These are phyloP conservation scores for Rickenella mellea DNA, from an alignment of 768 basidiomycete genomes.

Conservation along the genomic window DNA sequence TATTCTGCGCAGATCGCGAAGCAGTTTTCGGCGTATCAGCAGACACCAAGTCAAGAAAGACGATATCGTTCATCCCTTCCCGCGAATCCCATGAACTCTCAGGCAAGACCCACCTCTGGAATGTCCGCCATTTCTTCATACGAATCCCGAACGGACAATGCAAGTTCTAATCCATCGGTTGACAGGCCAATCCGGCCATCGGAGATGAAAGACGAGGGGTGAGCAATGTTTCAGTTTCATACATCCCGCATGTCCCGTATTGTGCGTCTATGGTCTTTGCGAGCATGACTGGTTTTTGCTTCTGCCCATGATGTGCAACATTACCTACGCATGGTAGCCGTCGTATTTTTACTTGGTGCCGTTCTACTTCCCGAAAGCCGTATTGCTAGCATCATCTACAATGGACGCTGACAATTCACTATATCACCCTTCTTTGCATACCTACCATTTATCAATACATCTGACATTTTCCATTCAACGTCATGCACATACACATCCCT, in stretches of 20 bases:
- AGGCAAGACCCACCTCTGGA: constrained; percentile 12
- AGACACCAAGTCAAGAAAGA: constrained; percentile 57
- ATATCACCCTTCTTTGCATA: constrained; percentile 22
- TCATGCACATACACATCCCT: constrained; percentile 15
- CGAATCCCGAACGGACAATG: constrained; percentile 20
- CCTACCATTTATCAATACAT: constrained; percentile 11
- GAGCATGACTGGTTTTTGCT: neutral
- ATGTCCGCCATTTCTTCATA: constrained; percentile 26
- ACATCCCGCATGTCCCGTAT: too few relatives aligned
- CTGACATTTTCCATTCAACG: constrained; percentile 13
- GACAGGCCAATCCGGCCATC: constrained; percentile 53
- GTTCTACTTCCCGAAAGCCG: too few relatives aligned
- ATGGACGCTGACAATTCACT: constrained; percentile 19
- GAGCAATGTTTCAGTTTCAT: constrained; percentile 31
- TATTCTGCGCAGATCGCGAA: constrained; percentile 59
- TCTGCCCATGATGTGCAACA: neutral
- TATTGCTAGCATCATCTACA: too few relatives aligned
- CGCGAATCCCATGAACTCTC: constrained; percentile 18
- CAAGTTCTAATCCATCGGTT: too few relatives aligned
- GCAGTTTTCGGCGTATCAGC: constrained; percentile 55
- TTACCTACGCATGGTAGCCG: constrained; percentile 22
- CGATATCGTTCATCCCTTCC: constrained; percentile 29
- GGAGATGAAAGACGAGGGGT: constrained; percentile 81
- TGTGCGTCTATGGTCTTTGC: too few relatives aligned
- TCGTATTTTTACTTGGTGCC: constrained; percentile 39